These are phyloP conservation scores for Eucalyptus regnans DNA, from an alignment of 345 rosid species.

Conservation along the genomic window DNA sequence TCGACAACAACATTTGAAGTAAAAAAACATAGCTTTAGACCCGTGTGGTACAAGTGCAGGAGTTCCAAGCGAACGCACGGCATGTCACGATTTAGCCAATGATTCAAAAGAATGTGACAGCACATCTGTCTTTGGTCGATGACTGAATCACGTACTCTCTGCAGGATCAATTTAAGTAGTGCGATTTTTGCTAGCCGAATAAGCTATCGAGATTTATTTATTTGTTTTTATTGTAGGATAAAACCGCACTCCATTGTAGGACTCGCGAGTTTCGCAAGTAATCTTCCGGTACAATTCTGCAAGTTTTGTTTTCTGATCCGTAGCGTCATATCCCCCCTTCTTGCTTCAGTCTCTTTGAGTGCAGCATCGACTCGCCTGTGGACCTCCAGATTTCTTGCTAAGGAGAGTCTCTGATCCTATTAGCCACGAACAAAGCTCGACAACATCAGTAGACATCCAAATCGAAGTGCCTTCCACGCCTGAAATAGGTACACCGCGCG, in stretches of 20 bases:
- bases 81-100: neutral
- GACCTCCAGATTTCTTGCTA: neutral
- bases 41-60: neutral
- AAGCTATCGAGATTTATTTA: neutral
- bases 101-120: neutral
- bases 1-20: neutral
- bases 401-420: neutral
- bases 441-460: neutral
- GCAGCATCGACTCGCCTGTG: neutral
- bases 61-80: neutral
- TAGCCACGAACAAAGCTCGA: neutral
- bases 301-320: neutral
- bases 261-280: neutral
- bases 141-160: neutral
- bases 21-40: neutral
- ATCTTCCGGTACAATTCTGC: neutral
- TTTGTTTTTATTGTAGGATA: neutral
- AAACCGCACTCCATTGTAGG: neutral
- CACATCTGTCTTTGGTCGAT: neutral
- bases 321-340: too few relatives aligned
- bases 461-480: neutral
- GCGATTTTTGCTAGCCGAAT: neutral
- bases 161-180: neutral
- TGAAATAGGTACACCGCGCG: neutral
- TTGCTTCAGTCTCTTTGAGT: neutral